Conservation (phyloP, 371 early-diverging fungal species). For the Basidiobolus heterosporus region DNA sequence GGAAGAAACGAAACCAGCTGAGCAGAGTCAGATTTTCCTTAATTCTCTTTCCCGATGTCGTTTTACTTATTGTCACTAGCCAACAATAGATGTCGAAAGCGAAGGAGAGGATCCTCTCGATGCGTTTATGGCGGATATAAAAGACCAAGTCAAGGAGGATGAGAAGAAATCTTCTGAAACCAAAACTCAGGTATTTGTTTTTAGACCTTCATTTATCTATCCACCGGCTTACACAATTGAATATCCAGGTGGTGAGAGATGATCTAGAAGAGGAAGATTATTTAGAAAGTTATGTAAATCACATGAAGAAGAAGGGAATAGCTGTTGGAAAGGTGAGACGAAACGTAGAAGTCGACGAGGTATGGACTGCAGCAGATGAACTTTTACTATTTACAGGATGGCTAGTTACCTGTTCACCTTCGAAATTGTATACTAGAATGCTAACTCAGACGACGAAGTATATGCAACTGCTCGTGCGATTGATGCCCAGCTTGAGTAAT, state of each 20-base stretch:
- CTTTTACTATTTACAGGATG: neutral
- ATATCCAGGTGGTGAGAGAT: slow-evolving; percentile 28
- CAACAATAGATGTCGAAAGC: no score
- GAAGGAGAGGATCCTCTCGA: slow-evolving; percentile 72
- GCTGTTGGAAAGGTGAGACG: slow-evolving; percentile 8
- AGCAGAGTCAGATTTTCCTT: no score
- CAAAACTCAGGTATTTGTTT: neutral
- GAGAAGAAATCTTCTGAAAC: slow-evolving; percentile 2
- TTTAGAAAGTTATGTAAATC: slow-evolving; percentile 57
- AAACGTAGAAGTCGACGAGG: neutral
- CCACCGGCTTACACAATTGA: neutral
- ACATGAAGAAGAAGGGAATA: slow-evolving; percentile 53
- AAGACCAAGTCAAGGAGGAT: slow-evolving; percentile 33
- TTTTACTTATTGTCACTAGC: no score
- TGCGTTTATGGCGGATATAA: slow-evolving; percentile 75
- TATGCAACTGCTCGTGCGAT: slow-evolving; percentile 66
- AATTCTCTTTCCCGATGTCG: no score
- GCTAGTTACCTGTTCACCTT: neutral
- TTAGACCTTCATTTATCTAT: slow-evolving; percentile 1
- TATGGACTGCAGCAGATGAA: neutral
- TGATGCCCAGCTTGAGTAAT: slow-evolving; percentile 27
- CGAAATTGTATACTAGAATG: slow-evolving; percentile 22
- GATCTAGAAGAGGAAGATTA: slow-evolving; percentile 68
- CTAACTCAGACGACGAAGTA: slow-evolving; percentile 73
- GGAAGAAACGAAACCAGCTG: no score